Evolutionary conservation across 2,329 filamentous ascomycete species (phyloP).

Genomic region (Coleophoma cylindrospora): DNA sequence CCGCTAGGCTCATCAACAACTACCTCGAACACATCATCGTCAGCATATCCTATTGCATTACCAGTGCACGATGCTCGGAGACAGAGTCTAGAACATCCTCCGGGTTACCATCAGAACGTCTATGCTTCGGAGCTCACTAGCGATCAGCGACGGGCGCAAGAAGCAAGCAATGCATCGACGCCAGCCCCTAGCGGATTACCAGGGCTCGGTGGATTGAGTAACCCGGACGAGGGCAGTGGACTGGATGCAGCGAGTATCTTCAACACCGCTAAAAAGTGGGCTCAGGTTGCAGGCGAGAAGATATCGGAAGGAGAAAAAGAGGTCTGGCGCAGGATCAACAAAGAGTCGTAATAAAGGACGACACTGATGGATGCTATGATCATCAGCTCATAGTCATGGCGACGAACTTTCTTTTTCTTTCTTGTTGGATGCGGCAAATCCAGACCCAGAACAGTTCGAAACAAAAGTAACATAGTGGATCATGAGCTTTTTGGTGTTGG

Average conservation of each 20-base stretch:
- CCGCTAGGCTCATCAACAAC: slow-evolving; percentile 42
- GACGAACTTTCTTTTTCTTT: neutral
- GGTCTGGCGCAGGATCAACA: slow-evolving; percentile 60
- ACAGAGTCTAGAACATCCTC: slow-evolving; percentile 25
- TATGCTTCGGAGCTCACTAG: slow-evolving; percentile 46
- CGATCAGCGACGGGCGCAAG: slow-evolving; percentile 32
- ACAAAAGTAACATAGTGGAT: no score
- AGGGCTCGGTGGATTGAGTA: slow-evolving; percentile 1
- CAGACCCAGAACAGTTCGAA: no score
- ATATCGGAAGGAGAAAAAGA: slow-evolving; percentile 54
- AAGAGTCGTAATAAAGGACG: slow-evolving; percentile 32
- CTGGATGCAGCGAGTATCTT: slow-evolving; percentile 42
- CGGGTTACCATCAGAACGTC: slow-evolving; percentile 51
- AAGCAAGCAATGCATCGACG: slow-evolving; percentile 10
- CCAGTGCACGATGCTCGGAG: slow-evolving; percentile 8
- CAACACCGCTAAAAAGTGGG: slow-evolving; percentile 53
- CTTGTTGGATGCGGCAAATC: no score
- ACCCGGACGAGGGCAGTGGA: slow-evolving; percentile 3
- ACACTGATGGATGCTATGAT: no score
- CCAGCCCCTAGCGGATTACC: no score
- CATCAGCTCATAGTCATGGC: no score
- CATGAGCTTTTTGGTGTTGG: no score
- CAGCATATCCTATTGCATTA: slow-evolving; percentile 16
- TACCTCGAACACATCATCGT: slow-evolving; percentile 24
- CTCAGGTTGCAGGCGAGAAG: slow-evolving; percentile 49